Evolutionary conservation across 805 yeast species (phyloP), one percentile per base, ranked within the genome.

Genomic region (Priceomyces medius): DNA sequence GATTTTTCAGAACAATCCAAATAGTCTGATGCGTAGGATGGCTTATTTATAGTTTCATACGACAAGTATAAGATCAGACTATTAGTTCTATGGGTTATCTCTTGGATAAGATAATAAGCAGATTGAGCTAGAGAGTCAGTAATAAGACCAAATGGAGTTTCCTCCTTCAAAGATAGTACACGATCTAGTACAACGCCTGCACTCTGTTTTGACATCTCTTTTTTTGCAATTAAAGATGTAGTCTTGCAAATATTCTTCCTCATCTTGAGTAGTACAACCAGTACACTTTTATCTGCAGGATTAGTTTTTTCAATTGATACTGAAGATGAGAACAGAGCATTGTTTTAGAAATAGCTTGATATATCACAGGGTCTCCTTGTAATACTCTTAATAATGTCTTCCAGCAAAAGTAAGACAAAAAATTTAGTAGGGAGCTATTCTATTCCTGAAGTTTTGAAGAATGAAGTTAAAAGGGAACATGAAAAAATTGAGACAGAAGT

Each of bases 71-170:
- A 56, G 4, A 81, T 63, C 3, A 64, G 65, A 3, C 62, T 56
- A 9, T 64, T 60, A 28, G 54, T 51, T 49, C 74, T 68, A 47
- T 70, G 59, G 2, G 73, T 60, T 36, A 89, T 70, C 55, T 88
- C 97, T 20, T 64, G 55, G 1, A 86, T 54, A 9, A 90, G 59
- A 35, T 66, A 53, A 21, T 64, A 50, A 0, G 88, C 79, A 0
- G 93, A 78, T 58, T 90, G 97, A 0, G 75, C 67, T 7, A 88
- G 61, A 1, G 85, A 73, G 58, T 93, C 98, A 7, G 77, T 55
- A 3, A 85, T 68, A 3, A 91, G 68, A 2, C 88, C 59, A 41
- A 91, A 77, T 0, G 96, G 95, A 0, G 91, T 76, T 17, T 62
- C 61, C 53, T 93, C 98, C 48, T 82, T 85, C 38, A 87, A 64